Conservation (phyloP, 1,284 basidiomycete species). For the Xerocomus minutiporus region DNA sequence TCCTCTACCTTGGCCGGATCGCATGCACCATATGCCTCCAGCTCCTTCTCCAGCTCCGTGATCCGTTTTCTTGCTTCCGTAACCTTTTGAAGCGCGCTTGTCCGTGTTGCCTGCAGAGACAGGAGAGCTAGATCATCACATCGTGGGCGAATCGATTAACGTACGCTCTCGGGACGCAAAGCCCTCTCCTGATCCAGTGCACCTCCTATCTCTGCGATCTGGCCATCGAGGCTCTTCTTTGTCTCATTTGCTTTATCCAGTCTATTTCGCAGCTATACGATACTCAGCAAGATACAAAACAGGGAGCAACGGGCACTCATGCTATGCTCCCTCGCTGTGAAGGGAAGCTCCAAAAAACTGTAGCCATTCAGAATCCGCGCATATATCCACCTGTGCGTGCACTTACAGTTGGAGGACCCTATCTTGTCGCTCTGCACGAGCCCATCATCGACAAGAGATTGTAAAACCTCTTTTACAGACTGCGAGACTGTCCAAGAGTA, state of each 20-base stretch:
- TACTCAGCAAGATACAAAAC: conserved; percentile 5
- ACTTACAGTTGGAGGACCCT: conserved; percentile 83
- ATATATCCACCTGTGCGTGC: conserved; percentile 22
- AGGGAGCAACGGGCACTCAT: conserved; percentile 15
- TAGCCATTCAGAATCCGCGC: conserved; percentile 26
- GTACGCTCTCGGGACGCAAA: conserved; percentile 62
- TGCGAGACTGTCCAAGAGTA: conserved; percentile 59
- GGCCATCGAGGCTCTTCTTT: conserved; percentile 42
- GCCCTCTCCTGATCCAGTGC: conserved; percentile 51
- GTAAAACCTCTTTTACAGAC: conserved; percentile 83
- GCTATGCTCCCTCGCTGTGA: conserved; percentile 79
- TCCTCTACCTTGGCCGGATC: conserved; percentile 78
- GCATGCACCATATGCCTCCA: conserved; percentile 73
- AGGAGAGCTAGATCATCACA: neutral
- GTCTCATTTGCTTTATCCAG: conserved; percentile 53
- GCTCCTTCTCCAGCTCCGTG: conserved; percentile 58
- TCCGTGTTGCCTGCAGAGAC: conserved; percentile 50
- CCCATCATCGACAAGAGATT: conserved; percentile 78
- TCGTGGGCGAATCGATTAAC: conserved; percentile 18
- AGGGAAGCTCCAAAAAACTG: conserved; percentile 92
- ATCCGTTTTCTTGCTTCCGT: conserved; percentile 50
- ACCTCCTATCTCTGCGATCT: conserved; percentile 44
- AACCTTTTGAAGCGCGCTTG: conserved; percentile 47
- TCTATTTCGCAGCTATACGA: conserved; percentile 53
- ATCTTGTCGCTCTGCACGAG: conserved; percentile 85